Conservation (phyloP, 306 rosid genomes). For the Pachyrhizus erosus region DNA sequence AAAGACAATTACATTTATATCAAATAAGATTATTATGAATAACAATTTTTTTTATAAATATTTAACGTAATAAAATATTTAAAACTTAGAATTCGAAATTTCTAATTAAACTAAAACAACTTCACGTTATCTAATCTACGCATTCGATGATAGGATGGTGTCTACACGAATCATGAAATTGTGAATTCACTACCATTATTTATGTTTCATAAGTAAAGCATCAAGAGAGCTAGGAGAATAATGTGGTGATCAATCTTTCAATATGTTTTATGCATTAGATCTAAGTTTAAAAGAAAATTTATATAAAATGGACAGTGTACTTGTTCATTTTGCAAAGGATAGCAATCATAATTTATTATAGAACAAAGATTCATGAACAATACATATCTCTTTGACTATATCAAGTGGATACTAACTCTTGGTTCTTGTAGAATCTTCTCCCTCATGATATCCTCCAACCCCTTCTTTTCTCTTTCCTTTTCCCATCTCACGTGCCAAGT, state of each 20-base stretch:
- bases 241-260: background rate
- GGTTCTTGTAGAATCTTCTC: conserved; percentile 41
- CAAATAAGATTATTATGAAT: too few species aligned
- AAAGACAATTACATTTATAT: too few species aligned
- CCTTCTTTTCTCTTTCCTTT: background rate
- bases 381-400: conserved; percentile 24
- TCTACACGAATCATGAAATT: background rate
- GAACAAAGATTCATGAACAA: too few species aligned
- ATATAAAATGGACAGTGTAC: background rate
- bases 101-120: too few species aligned
- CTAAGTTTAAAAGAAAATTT: background rate
- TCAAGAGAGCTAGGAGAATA: background rate
- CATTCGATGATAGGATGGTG: background rate
- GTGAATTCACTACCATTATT: background rate
- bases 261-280: background rate
- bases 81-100: too few species aligned
- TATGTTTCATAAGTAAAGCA: background rate
- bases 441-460: conserved; percentile 3
- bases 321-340: background rate
- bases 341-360: background rate
- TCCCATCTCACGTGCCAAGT: background rate
- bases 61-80: too few species aligned
- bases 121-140: too few species aligned
- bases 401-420: conserved; percentile 44
- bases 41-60: too few species aligned